Evolutionary conservation across 345 rosid species (phyloP).

Genomic region (Microcos paniculata): DNA sequence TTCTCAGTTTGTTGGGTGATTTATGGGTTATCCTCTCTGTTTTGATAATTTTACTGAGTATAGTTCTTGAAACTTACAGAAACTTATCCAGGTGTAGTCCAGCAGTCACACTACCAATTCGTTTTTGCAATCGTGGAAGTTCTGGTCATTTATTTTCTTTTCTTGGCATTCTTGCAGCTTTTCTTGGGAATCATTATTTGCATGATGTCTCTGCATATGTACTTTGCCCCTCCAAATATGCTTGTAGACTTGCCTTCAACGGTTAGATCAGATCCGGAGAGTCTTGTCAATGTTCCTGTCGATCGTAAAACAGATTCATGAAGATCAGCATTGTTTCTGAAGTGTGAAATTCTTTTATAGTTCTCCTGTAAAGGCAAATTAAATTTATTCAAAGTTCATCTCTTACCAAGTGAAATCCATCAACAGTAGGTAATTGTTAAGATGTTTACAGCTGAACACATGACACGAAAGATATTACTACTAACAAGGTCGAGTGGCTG

Average conservation of each 20-base stretch:
- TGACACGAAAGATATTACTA: too few relatives aligned
- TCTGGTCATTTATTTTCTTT: neutral
- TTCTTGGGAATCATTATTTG: conserved; percentile 89
- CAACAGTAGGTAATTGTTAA: neutral
- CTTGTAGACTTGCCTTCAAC: conserved; percentile 62
- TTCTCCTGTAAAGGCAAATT: neutral
- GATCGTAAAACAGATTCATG: conserved; percentile 63
- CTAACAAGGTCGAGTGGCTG: too few relatives aligned
- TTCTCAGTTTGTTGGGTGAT: neutral
- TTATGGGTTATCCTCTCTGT: too few relatives aligned
- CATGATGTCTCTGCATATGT: conserved; percentile 96
- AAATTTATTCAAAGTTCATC: neutral
- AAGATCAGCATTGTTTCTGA: conserved; percentile 9
- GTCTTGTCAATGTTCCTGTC: conserved; percentile 49
- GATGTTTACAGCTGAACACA: too few relatives aligned
- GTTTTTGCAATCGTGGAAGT: neutral
- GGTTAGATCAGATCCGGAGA: conserved; percentile 49
- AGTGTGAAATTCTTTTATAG: conserved; percentile 1
- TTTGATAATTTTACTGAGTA: neutral
- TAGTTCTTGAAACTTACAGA: neutral
- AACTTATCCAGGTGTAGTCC: neutral
- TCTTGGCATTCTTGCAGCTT: conserved; percentile 54
- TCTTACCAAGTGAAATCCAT: neutral
- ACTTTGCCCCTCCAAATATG: conserved; percentile 72
- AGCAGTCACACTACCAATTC: neutral